Evolutionary conservation across 495 filamentous ascomycete genomes (phyloP), one percentile per base, ranked within the genome.

Genomic region (Lentithecium fluviatile): DNA sequence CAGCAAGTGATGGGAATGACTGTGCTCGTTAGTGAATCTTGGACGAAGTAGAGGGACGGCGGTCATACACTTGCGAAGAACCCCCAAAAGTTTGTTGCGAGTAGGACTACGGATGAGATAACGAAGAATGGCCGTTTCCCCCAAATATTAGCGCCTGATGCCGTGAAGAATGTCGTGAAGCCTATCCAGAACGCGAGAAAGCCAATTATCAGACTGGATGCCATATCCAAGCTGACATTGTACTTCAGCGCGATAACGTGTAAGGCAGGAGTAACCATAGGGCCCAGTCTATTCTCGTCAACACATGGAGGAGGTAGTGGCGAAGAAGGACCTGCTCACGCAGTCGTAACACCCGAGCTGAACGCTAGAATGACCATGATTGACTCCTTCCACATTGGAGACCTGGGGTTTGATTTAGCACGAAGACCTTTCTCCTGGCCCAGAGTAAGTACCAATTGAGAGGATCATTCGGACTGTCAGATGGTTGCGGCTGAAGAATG

Each of bases 401-500:
- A 66, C 63, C 62, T 60, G 21, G 45, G 43, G 21, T 8, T 3
- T 10, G 29, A 25, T 19, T 53, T n/a, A 17, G 20, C 6, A 2
- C 5, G 10, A 13, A 23, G 13, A 11, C 25, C 2, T 17, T 26
- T 45, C 10, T 4, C 7, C 11, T 7, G 29, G 11, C 8, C 34
- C 45, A 36, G 45, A 15, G n/a, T 1, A 20, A 7, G 10, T 53
- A 85, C 94, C 94, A 98, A 66, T 98, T 98, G 45, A 98, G 74
- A 0, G 94, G 94, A 68, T 98, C 94, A 63, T 97, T 96, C 23
- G 79, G 76, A 0, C 88, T 90, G 43, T 96, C 90, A 43, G 96
- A 91, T 0, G 94, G 94, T 67, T 97, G 94, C 0, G 93, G 93
- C 0, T 95, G 86, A 12, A 98, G 76, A 53, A 98, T 88, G 62